Evolutionary conservation across 2,329 filamentous ascomycete species (phyloP).

Genomic region (Ceratocystis smalleyi): DNA sequence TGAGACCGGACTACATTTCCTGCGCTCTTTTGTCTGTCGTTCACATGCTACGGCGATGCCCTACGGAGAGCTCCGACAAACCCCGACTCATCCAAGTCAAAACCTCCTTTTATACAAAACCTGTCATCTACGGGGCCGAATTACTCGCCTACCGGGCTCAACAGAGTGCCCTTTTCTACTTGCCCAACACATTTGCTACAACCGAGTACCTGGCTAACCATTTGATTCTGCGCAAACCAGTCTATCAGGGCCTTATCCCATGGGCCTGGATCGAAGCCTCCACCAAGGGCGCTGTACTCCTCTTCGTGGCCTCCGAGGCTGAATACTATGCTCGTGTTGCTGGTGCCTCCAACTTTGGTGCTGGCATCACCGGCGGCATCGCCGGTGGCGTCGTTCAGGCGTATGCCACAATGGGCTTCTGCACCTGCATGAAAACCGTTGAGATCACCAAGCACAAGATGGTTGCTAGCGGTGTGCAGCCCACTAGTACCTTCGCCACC

Average conservation of each 20-base stretch:
- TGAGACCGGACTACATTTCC: not conserved
- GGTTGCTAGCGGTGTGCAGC: constrained; percentile 65
- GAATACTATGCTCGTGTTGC: constrained; percentile 80
- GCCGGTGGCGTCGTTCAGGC: constrained; percentile 90
- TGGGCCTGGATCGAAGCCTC: constrained; percentile 99
- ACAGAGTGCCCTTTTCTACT: not conserved
- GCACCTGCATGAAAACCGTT: constrained; percentile 99
- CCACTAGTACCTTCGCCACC: constrained; percentile 79
- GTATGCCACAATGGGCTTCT: constrained; percentile 99
- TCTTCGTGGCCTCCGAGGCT: constrained; percentile 97
- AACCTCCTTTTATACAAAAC: not conserved
- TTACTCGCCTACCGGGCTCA: not conserved
- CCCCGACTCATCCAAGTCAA: not conserved
- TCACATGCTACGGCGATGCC: too few relatives aligned
- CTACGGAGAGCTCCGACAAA: not conserved
- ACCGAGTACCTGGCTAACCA: constrained; percentile 19
- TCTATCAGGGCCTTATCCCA: constrained; percentile 98
- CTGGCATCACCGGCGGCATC: constrained; percentile 83
- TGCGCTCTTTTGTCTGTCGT: too few relatives aligned
- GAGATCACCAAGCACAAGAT: constrained; percentile 99
- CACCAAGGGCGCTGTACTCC: constrained; percentile 95
- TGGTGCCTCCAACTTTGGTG: constrained; percentile 73
- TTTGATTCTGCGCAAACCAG: constrained; percentile 31
- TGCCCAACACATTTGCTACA: not conserved
- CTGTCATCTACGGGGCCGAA: not conserved